Conservation (phyloP, 495 filamentous ascomycete genomes). For the Chlorociboria aeruginascens region DNA sequence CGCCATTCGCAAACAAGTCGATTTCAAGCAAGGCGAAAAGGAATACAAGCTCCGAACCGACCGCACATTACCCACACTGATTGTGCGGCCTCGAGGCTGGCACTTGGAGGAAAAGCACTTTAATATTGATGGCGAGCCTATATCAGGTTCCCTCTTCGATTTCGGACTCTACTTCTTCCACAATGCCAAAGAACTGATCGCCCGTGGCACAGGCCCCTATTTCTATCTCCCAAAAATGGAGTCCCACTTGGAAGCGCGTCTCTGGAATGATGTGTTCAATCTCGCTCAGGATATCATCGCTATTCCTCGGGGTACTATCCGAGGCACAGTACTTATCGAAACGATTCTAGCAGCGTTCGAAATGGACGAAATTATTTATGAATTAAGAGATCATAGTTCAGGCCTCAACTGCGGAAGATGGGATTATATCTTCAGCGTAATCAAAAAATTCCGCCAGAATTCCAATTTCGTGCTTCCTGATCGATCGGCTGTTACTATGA, state of each 20-base stretch:
- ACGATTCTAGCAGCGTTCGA: conserved; percentile 98
- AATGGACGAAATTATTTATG: conserved; percentile 99
- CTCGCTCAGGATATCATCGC: conserved; percentile 85
- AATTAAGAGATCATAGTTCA: conserved; percentile 91
- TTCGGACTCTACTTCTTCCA: conserved; percentile 99
- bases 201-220: conserved; percentile 81
- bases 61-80: conserved; percentile 64
- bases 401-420: conserved; percentile 97
- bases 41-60: conserved; percentile 96
- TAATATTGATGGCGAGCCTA: conserved; percentile 89
- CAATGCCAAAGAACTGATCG: conserved; percentile 83
- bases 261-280: conserved; percentile 99
- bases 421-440: conserved; percentile 99
- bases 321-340: conserved; percentile 94
- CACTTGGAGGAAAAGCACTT: conserved; percentile 98
- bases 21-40: conserved; percentile 92
- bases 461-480: conserved; percentile 88
- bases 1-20: conserved; percentile 84
- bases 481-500: conserved; percentile 89
- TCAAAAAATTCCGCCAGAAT: conserved; percentile 98
- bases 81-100: conserved; percentile 83
- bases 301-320: conserved; percentile 83
- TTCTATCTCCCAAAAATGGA: conserved; percentile 99
- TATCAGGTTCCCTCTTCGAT: conserved; percentile 89
- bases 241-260: conserved; percentile 87